These are phyloP conservation scores for Schoenoplectus triqueter DNA, from an alignment of 202 grass and related monocot species.

Conservation along the genomic window DNA sequence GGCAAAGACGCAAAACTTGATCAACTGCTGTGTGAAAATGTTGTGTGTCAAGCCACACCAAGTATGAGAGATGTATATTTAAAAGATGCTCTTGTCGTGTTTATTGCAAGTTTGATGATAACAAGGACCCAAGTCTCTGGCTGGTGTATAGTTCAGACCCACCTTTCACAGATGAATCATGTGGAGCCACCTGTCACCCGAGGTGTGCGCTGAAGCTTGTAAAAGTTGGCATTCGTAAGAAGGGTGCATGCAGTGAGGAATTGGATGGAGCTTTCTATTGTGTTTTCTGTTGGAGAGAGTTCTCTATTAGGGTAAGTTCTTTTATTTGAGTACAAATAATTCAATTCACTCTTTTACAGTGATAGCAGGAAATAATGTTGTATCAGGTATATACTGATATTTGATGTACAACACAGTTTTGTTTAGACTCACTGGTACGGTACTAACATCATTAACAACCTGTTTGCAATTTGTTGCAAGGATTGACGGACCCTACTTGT, in stretches of 20 bases:
- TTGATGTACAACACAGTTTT: background rate
- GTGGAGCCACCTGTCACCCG: conserved; percentile 78
- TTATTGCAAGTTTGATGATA: conserved; percentile 86
- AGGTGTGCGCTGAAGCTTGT: conserved; percentile 89
- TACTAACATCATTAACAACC: background rate
- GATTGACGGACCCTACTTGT: conserved; percentile 15
- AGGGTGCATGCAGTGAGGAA: conserved; percentile 49
- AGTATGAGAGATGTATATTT: conserved; percentile 67
- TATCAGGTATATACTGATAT: conserved; percentile 28
- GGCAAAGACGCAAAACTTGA: conserved; percentile 45
- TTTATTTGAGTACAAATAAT: background rate
- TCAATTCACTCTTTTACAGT: conserved; percentile 37
- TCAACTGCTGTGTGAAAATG: conserved; percentile 67
- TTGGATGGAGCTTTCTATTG: conserved; percentile 83
- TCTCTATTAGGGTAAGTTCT: conserved; percentile 70
- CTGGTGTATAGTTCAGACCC: conserved; percentile 85
- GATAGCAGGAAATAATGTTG: background rate
- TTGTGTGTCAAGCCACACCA: conserved; percentile 67
- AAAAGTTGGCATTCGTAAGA: conserved; percentile 66
- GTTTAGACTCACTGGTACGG: conserved; percentile 31
- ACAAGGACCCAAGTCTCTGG: conserved; percentile 95
- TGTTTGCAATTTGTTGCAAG: background rate
- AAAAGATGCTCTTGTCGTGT: conserved; percentile 92
- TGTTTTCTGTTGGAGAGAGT: conserved; percentile 77
- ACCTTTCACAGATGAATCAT: conserved; percentile 67